Conservation (phyloP, 176 grass and related monocot genomes). For the Ensete glaucum region DNA sequence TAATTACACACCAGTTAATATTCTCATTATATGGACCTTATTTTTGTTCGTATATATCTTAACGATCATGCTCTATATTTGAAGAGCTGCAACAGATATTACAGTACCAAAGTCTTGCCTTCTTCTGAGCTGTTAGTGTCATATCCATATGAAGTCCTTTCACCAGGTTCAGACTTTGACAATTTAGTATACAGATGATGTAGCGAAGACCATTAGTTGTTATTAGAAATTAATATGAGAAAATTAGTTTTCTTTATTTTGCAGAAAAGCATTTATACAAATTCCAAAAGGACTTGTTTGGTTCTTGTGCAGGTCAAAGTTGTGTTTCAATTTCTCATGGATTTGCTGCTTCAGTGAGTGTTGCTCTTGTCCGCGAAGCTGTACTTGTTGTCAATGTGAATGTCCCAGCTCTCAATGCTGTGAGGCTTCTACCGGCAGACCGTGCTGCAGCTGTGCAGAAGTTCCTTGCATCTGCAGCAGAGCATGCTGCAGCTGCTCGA, state of each 20-base stretch:
- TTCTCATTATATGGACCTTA: background rate
- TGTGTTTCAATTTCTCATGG: constrained; percentile 53
- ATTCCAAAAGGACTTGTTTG: background rate
- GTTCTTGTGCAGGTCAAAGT: constrained; percentile 42
- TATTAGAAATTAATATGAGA: background rate
- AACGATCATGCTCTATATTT: background rate
- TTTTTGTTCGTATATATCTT: background rate
- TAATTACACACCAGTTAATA: background rate
- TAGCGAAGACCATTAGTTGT: no score
- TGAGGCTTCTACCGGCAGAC: background rate
- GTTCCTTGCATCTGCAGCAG: background rate
- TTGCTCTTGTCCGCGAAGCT: constrained; percentile 22
- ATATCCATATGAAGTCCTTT: background rate
- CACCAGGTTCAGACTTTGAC: background rate
- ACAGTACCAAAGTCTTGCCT: background rate
- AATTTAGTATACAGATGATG: no score
- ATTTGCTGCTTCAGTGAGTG: constrained; percentile 59
- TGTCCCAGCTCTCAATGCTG: background rate
- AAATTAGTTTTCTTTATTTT: background rate
- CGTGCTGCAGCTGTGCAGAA: constrained; percentile 3
- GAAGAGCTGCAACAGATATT: background rate
- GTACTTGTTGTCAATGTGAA: background rate
- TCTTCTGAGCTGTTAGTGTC: background rate
- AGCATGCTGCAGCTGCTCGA: constrained; percentile 12
- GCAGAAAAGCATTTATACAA: background rate